phyloP scores from a whole-genome alignment of 805 yeast species.

The Metschnikowia similis region DNA sequence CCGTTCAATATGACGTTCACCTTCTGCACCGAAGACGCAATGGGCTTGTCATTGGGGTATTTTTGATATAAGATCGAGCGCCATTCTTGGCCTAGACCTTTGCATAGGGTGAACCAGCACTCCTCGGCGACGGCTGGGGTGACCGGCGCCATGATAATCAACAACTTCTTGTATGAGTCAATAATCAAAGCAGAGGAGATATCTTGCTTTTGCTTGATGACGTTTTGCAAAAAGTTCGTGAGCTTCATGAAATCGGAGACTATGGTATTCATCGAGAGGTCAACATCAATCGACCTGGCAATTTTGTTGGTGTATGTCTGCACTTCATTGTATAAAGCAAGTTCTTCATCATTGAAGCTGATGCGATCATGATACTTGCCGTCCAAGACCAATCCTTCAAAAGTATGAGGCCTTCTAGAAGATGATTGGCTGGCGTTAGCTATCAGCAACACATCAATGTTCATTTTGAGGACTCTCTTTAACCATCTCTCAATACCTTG shows the following conservation, averaged over 20 bases:
- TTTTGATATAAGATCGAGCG: constrained; percentile 48
- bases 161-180: constrained; percentile 48
- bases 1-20: constrained; percentile 75
- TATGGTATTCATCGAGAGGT: constrained; percentile 73
- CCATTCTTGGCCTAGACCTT: constrained; percentile 27
- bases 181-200: constrained; percentile 41
- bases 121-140: constrained; percentile 83
- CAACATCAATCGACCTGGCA: constrained; percentile 54
- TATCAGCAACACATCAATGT: constrained; percentile 18
- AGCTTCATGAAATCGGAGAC: constrained; percentile 88
- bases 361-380: constrained; percentile 18
- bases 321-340: constrained; percentile 52
- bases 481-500: constrained; percentile 89
- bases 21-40: constrained; percentile 35
- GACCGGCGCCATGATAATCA: constrained; percentile 72
- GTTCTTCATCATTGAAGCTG: constrained; percentile 42
- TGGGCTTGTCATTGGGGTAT: constrained; percentile 60
- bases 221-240: constrained; percentile 46
- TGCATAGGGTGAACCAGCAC: constrained; percentile 50
- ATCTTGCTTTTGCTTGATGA: constrained; percentile 28
- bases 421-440: neutral
- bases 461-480: constrained; percentile 43
- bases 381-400: constrained; percentile 17
- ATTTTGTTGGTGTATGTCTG: constrained; percentile 47
- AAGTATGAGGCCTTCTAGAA: constrained; percentile 5